Evolutionary conservation across 768 basidiomycete genomes (phyloP).

Genomic region (Amanita polypyramis): DNA sequence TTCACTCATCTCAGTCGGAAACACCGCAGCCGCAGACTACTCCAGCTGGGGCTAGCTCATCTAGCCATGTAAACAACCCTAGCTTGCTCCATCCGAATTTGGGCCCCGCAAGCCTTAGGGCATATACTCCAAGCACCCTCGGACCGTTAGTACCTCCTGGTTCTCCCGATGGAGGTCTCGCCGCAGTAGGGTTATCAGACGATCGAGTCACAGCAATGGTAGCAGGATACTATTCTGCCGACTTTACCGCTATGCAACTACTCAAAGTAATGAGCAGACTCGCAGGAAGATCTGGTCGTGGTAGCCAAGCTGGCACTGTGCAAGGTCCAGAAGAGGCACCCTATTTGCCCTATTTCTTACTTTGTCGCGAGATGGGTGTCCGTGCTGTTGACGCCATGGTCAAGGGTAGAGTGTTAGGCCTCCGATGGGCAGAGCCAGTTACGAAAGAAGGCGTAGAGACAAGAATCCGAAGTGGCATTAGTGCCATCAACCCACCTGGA

Average conservation of each 20-base stretch:
- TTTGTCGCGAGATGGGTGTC: constrained; percentile 79
- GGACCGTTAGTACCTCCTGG: constrained; percentile 4
- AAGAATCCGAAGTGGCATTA: constrained; percentile 15
- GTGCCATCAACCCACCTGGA: constrained; percentile 8
- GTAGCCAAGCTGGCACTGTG: constrained; percentile 29
- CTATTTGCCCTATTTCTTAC: constrained; percentile 68
- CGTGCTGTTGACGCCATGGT: constrained; percentile 81
- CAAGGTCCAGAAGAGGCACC: constrained; percentile 22
- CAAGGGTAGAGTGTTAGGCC: constrained; percentile 60
- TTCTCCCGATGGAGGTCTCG: not conserved
- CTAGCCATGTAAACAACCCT: constrained; percentile 26
- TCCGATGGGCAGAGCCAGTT: constrained; percentile 68
- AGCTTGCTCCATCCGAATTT: constrained; percentile 49
- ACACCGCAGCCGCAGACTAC: constrained; percentile 18
- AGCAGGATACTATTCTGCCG: constrained; percentile 42
- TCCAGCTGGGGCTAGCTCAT: constrained; percentile 21
- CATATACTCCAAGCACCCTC: constrained; percentile 38
- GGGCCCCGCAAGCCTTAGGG: constrained; percentile 53
- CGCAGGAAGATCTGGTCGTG: constrained; percentile 19
- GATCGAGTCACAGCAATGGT: constrained; percentile 23
- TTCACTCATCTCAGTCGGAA: constrained; percentile 64
- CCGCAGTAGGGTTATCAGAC: constrained; percentile 10
- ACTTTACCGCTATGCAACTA: constrained; percentile 72
- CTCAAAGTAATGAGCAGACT: constrained; percentile 76
- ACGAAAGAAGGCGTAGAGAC: constrained; percentile 40